Percentiles rank a stretch among this genome's conserved stretches.
Conservation (phyloP, 805 yeast species). For the Saccharomyces cerevisiae region DNA sequence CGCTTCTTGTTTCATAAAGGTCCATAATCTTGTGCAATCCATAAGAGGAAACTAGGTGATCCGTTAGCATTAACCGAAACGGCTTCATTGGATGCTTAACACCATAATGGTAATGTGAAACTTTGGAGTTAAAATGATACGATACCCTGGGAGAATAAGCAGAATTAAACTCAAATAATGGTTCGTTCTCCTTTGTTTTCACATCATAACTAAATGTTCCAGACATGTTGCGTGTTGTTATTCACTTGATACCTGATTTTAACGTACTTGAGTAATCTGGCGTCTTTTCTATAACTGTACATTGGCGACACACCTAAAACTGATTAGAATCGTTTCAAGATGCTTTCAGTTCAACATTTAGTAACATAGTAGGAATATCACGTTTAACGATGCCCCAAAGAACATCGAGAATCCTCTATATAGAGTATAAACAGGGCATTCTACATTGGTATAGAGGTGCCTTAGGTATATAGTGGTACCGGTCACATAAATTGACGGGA, state of each 20-base stretch:
- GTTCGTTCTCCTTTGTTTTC: slow-evolving; percentile 36
- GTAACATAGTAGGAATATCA: neutral
- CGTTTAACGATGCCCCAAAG: neutral
- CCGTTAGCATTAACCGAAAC: slow-evolving; percentile 85
- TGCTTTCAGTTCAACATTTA: neutral
- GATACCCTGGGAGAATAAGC: slow-evolving; percentile 57
- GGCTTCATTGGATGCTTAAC: slow-evolving; percentile 98
- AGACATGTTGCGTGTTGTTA: slow-evolving; percentile 5
- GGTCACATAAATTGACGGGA: neutral
- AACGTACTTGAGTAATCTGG: neutral
- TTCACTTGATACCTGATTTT: neutral
- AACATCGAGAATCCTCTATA: neutral
- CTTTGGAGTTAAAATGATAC: slow-evolving; percentile 80
- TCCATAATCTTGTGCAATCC: slow-evolving; percentile 87
- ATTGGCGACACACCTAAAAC: neutral
- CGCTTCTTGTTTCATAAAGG: slow-evolving; percentile 71
- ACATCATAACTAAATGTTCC: slow-evolving; percentile 36
- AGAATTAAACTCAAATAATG: slow-evolving; percentile 39
- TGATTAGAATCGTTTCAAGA: neutral
- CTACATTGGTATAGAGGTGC: neutral
- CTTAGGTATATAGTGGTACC: neutral
- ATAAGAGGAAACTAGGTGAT: slow-evolving; percentile 78
- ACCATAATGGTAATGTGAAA: slow-evolving; percentile 79
- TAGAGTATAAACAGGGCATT: neutral
- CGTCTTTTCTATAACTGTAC: neutral